Evolutionary conservation across 2,329 filamentous ascomycete species (phyloP), one percentile per base, ranked within the genome.

Genomic region (Ascochyta rabiei): DNA sequence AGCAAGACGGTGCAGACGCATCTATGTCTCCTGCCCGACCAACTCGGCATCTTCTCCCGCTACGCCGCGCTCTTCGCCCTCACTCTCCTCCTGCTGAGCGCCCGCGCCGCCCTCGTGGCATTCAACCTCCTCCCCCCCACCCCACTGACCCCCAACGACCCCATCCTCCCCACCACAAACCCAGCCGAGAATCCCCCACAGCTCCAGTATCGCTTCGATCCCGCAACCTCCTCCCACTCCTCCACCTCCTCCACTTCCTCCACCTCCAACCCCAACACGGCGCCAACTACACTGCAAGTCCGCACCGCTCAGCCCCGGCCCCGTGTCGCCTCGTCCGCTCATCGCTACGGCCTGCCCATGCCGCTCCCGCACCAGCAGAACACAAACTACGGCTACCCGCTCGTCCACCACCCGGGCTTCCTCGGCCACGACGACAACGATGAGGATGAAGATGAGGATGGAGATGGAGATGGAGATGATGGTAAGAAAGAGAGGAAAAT

Each of bases 11-110:
- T 96, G 3, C 91, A 98, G 76, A 95, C 90, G 0, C 90, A 96
- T 61, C 84, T 98, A 2, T 99, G 95, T 71, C 83, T 99, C 2
- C 81, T 98, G 8, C 95, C 95, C 0, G 91, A 93, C 73, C 92
- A 97, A 74, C 80, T 97, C 10, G 84, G 84, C 44, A 93, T 92
- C 6, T 96, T 93, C 75, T 86, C 95, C 57, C 84, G 85, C 52
- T 99, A 99, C 70, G 85, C 81, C 30, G 78, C 83, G 24, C 80
- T 95, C 15, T 79, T 88, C 1, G 80, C 71, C 8, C 53, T 85
- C 34, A 86, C 83, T 1, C 49, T 86, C 0, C 15, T 78, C 16
- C 50, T 80, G 6, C 75, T 87, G 7, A 48, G 79, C 23, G 53
- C 79, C 15, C 77, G 80, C 38, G 80, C 83, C 12, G 63, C 72